Evolutionary conservation across 1,284 basidiomycete species (phyloP).

Genomic region (Schizophyllum amplum): DNA sequence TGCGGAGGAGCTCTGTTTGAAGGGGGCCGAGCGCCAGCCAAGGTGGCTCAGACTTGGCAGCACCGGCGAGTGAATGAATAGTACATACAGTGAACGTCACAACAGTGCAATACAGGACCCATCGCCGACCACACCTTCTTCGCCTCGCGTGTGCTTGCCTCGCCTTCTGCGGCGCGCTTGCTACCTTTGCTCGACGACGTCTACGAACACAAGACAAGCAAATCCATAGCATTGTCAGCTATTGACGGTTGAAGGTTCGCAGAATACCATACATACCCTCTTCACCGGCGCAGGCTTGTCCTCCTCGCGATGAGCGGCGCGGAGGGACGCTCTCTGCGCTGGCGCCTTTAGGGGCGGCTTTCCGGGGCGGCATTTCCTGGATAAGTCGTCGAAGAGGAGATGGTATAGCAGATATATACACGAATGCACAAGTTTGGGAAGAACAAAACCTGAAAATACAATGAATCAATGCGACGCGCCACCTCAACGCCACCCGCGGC

Average conservation of each 20-base stretch:
- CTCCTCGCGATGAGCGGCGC: conserved; percentile 36
- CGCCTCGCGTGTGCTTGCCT: background rate
- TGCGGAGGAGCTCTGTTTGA: too few relatives aligned
- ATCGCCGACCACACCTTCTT: background rate
- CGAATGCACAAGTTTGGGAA: too few relatives aligned
- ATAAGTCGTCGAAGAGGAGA: too few relatives aligned
- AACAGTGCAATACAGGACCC: too few relatives aligned
- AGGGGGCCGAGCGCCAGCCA: too few relatives aligned
- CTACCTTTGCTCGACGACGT: background rate
- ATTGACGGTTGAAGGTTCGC: background rate
- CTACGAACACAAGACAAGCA: conserved; percentile 3
- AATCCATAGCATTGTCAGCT: background rate
- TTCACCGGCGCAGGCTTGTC: conserved; percentile 19
- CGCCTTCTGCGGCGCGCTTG: background rate
- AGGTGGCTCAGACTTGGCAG: too few relatives aligned
- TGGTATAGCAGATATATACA: too few relatives aligned
- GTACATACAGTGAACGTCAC: too few relatives aligned
- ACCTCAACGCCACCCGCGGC: too few relatives aligned
- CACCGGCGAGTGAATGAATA: too few relatives aligned
- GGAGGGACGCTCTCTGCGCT: conserved; percentile 21
- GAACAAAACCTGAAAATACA: too few relatives aligned
- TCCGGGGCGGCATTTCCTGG: conserved; percentile 26
- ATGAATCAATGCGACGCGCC: too few relatives aligned
- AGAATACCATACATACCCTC: conserved; percentile 11
- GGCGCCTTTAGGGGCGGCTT: conserved; percentile 17